A percentile compares a stretch with the other conserved stretches of the same genome.
phyloP scores from a whole-genome alignment of 78 protist genomes.

The Dictyostelium intermedium region DNA sequence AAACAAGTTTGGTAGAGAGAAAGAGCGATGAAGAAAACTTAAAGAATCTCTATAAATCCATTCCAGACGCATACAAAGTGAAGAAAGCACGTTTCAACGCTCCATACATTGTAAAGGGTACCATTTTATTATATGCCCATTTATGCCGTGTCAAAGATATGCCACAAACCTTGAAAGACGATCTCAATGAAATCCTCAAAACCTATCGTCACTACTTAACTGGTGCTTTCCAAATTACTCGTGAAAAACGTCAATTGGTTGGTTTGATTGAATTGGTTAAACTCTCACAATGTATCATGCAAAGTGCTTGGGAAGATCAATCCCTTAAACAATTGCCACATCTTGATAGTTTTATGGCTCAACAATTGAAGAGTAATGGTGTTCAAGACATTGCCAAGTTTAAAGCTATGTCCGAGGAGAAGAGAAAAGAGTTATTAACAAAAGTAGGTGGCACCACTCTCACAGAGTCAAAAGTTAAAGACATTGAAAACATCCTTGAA shows the following conservation, averaged over 20 bases:
- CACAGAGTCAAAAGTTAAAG: background rate
- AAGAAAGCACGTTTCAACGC: constrained; percentile 46
- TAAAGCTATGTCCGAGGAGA: constrained; percentile 2
- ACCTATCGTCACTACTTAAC: constrained; percentile 15
- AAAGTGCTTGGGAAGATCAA: constrained; percentile 78
- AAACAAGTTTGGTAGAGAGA: constrained; percentile 43
- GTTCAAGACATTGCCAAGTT: constrained; percentile 22
- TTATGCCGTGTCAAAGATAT: constrained; percentile 39
- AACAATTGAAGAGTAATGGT: background rate
- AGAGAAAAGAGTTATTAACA: constrained; percentile 7
- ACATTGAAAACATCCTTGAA: constrained; percentile 31
- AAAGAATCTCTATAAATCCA: background rate
- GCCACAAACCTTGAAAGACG: constrained; percentile 18
- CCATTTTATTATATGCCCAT: constrained; percentile 57
- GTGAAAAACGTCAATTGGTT: constrained; percentile 30
- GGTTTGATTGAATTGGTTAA: constrained; percentile 13
- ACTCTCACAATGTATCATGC: constrained; percentile 44
- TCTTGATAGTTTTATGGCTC: background rate
- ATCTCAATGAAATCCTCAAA: constrained; percentile 15
- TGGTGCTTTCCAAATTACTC: constrained; percentile 52
- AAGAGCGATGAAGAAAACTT: constrained; percentile 59
- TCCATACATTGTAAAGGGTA: constrained; percentile 28
- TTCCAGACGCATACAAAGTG: constrained; percentile 47
- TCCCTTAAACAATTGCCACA: constrained; percentile 59
- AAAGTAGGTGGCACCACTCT: background rate